phyloP scores from a whole-genome alignment of 352 stramenopile species.

The Phytophthora idaei region DNA sequence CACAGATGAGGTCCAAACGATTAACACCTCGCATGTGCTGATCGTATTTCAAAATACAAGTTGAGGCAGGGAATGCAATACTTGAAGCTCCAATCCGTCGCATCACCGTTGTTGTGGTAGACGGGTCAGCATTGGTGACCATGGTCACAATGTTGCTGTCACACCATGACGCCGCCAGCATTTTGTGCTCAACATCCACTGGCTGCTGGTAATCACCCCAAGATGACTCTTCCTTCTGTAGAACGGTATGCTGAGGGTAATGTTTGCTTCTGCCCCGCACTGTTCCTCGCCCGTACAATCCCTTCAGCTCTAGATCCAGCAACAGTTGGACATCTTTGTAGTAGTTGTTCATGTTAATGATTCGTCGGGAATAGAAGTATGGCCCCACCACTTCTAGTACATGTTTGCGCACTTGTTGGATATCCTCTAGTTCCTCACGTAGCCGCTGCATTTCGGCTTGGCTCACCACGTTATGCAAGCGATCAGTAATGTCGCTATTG shows the following conservation, averaged over 20 bases:
- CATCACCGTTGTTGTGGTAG: not conserved
- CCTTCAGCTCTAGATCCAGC: not conserved
- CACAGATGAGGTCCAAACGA: too few relatives aligned
- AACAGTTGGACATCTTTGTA: too few relatives aligned
- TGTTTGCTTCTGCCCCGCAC: not conserved
- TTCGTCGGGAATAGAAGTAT: too few relatives aligned
- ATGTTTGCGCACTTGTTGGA: constrained; percentile 4
- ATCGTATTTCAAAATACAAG: too few relatives aligned
- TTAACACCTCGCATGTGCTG: too few relatives aligned
- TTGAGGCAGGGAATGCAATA: too few relatives aligned
- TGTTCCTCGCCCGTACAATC: not conserved
- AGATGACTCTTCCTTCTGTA: not conserved
- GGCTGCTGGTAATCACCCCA: not conserved
- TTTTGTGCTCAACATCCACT: not conserved
- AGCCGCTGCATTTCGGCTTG: not conserved
- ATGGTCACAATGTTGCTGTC: not conserved
- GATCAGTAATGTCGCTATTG: constrained; percentile 22
- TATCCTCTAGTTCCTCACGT: constrained; percentile 6
- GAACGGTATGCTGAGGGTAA: too few relatives aligned
- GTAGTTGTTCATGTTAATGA: too few relatives aligned
- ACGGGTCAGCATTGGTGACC: not conserved
- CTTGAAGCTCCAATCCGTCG: too few relatives aligned
- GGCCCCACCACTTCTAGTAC: too few relatives aligned
- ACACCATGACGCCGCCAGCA: not conserved
- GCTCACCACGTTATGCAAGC: constrained; percentile 15